Conservation (phyloP, 192 early-diverging fungal species). For the Dissophora ornata region DNA sequence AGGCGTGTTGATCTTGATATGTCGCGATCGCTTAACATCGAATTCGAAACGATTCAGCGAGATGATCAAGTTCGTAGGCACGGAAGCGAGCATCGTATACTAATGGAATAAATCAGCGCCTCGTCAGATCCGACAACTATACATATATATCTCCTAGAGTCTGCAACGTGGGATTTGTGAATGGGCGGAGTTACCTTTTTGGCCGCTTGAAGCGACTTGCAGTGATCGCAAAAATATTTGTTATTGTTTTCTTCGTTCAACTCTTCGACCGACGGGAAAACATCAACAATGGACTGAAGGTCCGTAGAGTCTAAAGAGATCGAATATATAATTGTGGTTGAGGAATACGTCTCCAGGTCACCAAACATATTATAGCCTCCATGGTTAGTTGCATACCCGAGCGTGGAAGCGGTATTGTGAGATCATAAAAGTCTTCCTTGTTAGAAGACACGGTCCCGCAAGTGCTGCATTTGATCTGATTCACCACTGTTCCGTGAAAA, state of each 20-base stretch:
- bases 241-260: slow-evolving; percentile 34
- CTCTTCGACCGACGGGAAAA: slow-evolving; percentile 35
- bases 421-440: slow-evolving; percentile 41
- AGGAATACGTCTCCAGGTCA: too few relatives aligned
- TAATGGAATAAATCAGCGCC: neutral
- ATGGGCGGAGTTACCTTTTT: slow-evolving; percentile 38
- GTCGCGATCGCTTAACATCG: slow-evolving; percentile 18
- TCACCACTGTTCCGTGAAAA: slow-evolving; percentile 37
- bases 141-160: neutral
- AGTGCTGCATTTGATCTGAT: slow-evolving; percentile 33
- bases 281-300: slow-evolving; percentile 26
- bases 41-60: slow-evolving; percentile 50
- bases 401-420: slow-evolving; percentile 30
- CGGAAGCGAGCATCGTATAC: slow-evolving; percentile 25
- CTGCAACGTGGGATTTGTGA: too few relatives aligned
- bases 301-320: slow-evolving; percentile 4
- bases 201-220: slow-evolving; percentile 26
- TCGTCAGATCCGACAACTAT: neutral
- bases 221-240: slow-evolving; percentile 37
- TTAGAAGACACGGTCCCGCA: slow-evolving; percentile 36
- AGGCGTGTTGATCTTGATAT: slow-evolving; percentile 42
- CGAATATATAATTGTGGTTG: neutral
- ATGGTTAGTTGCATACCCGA: too few relatives aligned
- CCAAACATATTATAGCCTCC: too few relatives aligned
- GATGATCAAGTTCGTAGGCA: slow-evolving; percentile 35